Base-by-base conservation (phyloP, 1,284 basidiomycete genomes). In the Tilletia horrida region DNA sequence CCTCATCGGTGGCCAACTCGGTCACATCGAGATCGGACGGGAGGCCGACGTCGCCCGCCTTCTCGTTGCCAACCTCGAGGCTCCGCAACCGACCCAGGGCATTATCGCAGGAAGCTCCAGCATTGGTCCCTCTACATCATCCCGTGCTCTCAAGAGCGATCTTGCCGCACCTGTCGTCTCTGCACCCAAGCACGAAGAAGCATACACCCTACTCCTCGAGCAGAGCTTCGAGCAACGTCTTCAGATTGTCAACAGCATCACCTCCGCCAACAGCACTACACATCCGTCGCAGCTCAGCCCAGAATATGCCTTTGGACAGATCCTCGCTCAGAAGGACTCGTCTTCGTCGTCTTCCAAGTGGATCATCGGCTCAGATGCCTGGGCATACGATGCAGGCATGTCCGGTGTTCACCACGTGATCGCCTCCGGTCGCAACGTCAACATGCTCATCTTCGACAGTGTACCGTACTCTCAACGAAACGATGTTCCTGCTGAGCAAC, bases 301-400 rank as follows among this genome's bases (percentile, higher is more conserved):
- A 1, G 92, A 97, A 79, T 97, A 90, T 81, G 94, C 95, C 0
- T 87, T 97, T 43, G 94, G 95, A 48, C 90, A 92, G 69, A 89
- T 93, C 52, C 88, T 92, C 31, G 91, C 90, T 3, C 88, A 93
- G 79, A 83, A 92, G 23, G 74, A 77, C 66, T 48, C 63, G 3
- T 29, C 23, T 14, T 47, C 21, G 67, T 67, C 8, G 66, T 83
- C 59, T 73, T 76, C 74, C 52, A 73, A 92, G 67, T 98, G 94
- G 94, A 97, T 98, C 82, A 90, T 97, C 74, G 93, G 95, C 27
- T 96, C 92, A 62, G 95, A 98, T 81, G 90, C 92, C 0, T 98
- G 95, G 95, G 91, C 94, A 0, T 93, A 95, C 81, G 95, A 97
- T 83, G 88, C 97, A 62, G 95, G 94, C 55, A 89, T 93, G n/a